Evolutionary conservation across 768 basidiomycete genomes (phyloP), one percentile per base, ranked within the genome.

Genomic region (Terana coerulea): DNA sequence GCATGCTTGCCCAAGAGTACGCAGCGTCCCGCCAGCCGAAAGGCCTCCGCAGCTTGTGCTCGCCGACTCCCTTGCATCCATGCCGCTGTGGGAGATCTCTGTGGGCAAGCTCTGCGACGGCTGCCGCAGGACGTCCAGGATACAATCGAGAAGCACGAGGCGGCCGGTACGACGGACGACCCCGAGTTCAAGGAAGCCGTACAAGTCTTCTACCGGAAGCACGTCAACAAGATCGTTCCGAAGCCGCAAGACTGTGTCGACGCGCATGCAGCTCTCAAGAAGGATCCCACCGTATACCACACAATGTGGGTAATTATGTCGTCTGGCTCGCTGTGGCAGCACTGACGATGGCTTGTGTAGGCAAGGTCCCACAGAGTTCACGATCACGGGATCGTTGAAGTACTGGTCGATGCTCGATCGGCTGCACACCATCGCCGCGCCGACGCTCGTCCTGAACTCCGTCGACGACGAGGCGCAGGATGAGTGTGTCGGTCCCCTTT

Each of bases 1-100:
- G 65, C 45, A 65, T 83, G 82, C 69, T 83, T 15, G 75, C 64
- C 11, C 64, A 73, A 36, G 42, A 53, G 47, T 60, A 53, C 51
- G 58, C 62, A n/a, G 53, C 60, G 9, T 39, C 43, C 11, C 56
- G 56, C 25, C 63, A 63, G 24, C 68, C 72, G 2, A 44, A 49
- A n/a, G 69, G 72, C 1, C 59, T 72, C 35, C 61, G 60, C 33
- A 61, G 31, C 60, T 73, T 46, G 54, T 73, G 35, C 39, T 72
- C 30, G 54, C 61, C 30, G 54, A 57, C 47, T 48, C 62, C 2
- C 59, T 66, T 0, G 63, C 70, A 7, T 61, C 61, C 41, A 67
- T 67, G 56, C 49, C 57, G 37, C 51, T 69, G 7, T 69, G 69
- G 66, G 42, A 61, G 40, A 57, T 56, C 1, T 57, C 60, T 26